These are phyloP conservation scores for Ogataea wickerhamii DNA, from an alignment of 805 yeast genomes.

Conservation along the genomic window DNA sequence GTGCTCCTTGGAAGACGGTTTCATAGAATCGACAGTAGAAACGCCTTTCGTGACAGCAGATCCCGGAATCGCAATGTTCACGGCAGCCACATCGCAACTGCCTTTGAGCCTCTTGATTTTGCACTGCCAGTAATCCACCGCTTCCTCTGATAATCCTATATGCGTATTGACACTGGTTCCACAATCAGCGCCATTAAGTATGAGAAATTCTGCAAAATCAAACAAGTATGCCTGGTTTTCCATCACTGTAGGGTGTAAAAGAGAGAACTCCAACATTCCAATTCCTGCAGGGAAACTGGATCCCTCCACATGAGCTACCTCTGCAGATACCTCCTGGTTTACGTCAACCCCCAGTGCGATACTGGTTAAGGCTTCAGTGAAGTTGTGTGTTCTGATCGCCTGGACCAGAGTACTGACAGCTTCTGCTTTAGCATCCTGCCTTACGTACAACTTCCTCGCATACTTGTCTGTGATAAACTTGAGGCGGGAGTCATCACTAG, in stretches of 20 bases:
- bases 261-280: conserved; percentile 47
- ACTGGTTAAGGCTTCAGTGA: conserved; percentile 40
- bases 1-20: conserved; percentile 9
- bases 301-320: conserved; percentile 3
- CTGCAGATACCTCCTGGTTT: conserved; percentile 35
- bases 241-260: conserved; percentile 34
- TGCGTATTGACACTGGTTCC: conserved; percentile 35
- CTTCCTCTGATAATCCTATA: conserved; percentile 41
- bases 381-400: conserved; percentile 49
- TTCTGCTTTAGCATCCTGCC: conserved; percentile 18
- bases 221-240: conserved; percentile 23
- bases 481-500: conserved; percentile 46
- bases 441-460: conserved; percentile 45
- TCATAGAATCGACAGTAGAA: not conserved
- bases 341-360: conserved; percentile 48
- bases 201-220: conserved; percentile 52
- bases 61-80: not conserved
- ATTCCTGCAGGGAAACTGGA: conserved; percentile 19
- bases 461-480: conserved; percentile 68
- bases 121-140: conserved; percentile 51
- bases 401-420: conserved; percentile 37
- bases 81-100: not conserved
- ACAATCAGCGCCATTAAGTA: conserved; percentile 52
- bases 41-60: not conserved
- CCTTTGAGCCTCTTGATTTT: conserved; percentile 35